Evolutionary conservation across 2,329 filamentous ascomycete species (phyloP).

Genomic region (Aspergillus brunneoviolaceus): DNA sequence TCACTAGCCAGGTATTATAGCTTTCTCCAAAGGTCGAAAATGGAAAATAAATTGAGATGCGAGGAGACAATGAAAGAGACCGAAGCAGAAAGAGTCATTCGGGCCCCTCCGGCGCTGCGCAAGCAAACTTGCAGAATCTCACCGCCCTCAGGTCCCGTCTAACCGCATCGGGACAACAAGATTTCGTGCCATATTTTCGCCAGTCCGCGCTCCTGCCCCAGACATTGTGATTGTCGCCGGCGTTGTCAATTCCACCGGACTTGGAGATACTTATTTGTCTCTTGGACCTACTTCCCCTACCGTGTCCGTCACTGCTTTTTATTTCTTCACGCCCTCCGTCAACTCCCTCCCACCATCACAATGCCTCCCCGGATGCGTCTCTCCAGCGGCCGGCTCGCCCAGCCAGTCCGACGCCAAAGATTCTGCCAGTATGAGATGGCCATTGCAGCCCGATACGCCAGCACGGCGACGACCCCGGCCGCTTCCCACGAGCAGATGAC

Average conservation of each 20-base stretch:
- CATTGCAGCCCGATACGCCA: slow-evolving; percentile 42
- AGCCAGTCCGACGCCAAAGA: slow-evolving; percentile 37
- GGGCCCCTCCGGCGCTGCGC: slow-evolving; percentile 6
- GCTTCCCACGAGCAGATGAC: slow-evolving; percentile 53
- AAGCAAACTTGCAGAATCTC: slow-evolving; percentile 18
- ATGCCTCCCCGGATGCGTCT: slow-evolving; percentile 58
- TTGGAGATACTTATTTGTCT: not conserved
- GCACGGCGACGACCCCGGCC: slow-evolving; percentile 51
- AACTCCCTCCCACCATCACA: slow-evolving; percentile 19
- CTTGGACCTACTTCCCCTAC: not conserved
- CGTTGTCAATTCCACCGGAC: slow-evolving; percentile 7
- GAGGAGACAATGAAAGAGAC: not conserved
- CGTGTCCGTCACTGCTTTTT: not conserved
- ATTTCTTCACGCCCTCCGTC: slow-evolving; percentile 7
- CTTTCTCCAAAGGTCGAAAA: not conserved
- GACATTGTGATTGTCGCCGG: slow-evolving; percentile 8
- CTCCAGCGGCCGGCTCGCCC: slow-evolving; percentile 35
- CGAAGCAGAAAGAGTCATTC: slow-evolving; percentile 11
- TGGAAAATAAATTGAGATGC: not conserved
- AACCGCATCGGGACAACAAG: slow-evolving; percentile 17
- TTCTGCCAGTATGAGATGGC: slow-evolving; percentile 39
- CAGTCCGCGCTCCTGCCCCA: slow-evolving; percentile 1
- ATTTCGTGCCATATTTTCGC: slow-evolving; percentile 23
- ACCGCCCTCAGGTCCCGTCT: slow-evolving; percentile 21
- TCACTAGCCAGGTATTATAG: not conserved